These are phyloP conservation scores for Naumovozyma dairenensis DNA, from an alignment of 805 yeast genomes.

Conservation along the genomic window DNA sequence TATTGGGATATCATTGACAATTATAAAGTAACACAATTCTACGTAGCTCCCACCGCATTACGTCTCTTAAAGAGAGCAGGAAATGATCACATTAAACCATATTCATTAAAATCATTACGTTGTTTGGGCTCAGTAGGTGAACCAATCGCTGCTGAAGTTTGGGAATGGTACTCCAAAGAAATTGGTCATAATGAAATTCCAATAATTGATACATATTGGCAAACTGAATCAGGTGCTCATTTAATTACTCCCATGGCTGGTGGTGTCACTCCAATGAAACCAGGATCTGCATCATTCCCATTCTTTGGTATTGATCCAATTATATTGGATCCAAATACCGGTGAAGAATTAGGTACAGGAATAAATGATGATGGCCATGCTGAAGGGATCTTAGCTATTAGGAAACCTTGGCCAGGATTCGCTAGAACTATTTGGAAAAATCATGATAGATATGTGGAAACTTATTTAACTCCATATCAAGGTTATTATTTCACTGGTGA, in stretches of 20 bases:
- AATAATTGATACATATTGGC: conserved; percentile 81
- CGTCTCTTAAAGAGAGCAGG: conserved; percentile 72
- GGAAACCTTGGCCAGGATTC: conserved; percentile 75
- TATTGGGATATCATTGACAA: conserved; percentile 70
- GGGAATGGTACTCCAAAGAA: conserved; percentile 76
- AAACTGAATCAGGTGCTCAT: conserved; percentile 80
- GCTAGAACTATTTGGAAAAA: conserved; percentile 76
- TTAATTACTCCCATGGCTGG: conserved; percentile 69
- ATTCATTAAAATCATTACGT: conserved; percentile 56
- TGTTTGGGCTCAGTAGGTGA: conserved; percentile 78
- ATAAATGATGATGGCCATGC: conserved; percentile 58
- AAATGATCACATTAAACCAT: conserved; percentile 47
- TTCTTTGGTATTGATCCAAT: conserved; percentile 72
- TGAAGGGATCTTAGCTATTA: conserved; percentile 72
- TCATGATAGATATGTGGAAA: conserved; percentile 64
- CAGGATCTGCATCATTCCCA: conserved; percentile 79
- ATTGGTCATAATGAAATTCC: conserved; percentile 64
- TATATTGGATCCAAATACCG: conserved; percentile 65
- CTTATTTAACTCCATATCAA: conserved; percentile 74
- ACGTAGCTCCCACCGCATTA: conserved; percentile 78
- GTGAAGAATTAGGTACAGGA: conserved; percentile 61
- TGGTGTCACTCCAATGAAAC: conserved; percentile 68
- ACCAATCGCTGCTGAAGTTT: conserved; percentile 75
- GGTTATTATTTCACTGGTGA: conserved; percentile 82
- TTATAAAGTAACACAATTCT: conserved; percentile 66